A percentile compares a stretch with the other conserved stretches of the same genome.
Conservation (phyloP, 345 rosid species). For the Clarkia xantiana region DNA sequence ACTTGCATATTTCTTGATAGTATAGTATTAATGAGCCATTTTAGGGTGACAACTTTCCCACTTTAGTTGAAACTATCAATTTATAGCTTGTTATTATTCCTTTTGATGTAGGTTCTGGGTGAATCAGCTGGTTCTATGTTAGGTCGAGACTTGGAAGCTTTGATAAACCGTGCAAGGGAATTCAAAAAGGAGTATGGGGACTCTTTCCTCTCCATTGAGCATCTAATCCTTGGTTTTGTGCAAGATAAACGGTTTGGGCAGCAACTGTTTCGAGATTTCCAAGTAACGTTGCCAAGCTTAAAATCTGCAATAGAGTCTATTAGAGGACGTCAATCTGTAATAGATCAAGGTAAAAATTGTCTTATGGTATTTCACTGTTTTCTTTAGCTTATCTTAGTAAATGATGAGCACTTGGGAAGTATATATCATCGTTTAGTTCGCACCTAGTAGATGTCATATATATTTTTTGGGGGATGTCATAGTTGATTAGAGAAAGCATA, state of each 20-base stretch:
- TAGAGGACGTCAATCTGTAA: slow-evolving; percentile 92
- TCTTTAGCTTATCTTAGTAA: no score
- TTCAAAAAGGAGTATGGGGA: slow-evolving; percentile 82
- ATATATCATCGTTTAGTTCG: no score
- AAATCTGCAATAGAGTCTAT: slow-evolving; percentile 80
- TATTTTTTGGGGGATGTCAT: no score
- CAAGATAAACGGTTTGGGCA: slow-evolving; percentile 84
- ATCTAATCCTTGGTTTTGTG: slow-evolving; percentile 75
- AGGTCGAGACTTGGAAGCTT: slow-evolving; percentile 85
- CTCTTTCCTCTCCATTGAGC: slow-evolving; percentile 90
- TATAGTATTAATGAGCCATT: no score
- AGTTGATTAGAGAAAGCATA: no score
- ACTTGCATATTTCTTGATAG: no score
- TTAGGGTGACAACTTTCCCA: no score
- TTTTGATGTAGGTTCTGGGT: slow-evolving; percentile 50
- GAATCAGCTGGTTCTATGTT: slow-evolving; percentile 87
- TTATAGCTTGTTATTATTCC: slow-evolving; percentile 6
- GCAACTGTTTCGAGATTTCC: slow-evolving; percentile 77
- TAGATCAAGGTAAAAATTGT: slow-evolving; percentile 62
- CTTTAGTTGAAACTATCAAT: background rate
- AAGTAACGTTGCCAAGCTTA: slow-evolving; percentile 42
- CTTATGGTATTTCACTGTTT: no score
- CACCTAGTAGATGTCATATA: no score
- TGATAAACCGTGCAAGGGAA: slow-evolving; percentile 68
- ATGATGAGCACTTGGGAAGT: no score